These are phyloP conservation scores for Thielaviopsis euricoi DNA, from an alignment of 2,329 filamentous ascomycete genomes.

Conservation along the genomic window DNA sequence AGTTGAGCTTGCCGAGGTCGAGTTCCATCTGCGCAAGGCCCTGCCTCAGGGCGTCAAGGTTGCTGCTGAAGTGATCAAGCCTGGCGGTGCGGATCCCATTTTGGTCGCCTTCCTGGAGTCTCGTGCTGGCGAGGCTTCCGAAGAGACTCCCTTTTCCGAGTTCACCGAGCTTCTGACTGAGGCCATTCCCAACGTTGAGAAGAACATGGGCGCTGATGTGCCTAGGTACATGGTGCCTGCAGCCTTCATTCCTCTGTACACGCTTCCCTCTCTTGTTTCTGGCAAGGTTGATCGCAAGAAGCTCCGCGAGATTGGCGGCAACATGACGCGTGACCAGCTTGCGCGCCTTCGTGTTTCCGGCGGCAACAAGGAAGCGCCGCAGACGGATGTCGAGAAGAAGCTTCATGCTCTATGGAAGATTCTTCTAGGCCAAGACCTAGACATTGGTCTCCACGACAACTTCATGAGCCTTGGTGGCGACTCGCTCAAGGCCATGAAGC, in stretches of 20 bases:
- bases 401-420: slow-evolving; percentile 23
- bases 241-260: slow-evolving; percentile 26
- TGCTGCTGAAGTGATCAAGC: slow-evolving; percentile 31
- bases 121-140: slow-evolving; percentile 18
- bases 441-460: slow-evolving; percentile 23
- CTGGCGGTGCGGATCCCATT: slow-evolving; percentile 26
- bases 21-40: slow-evolving; percentile 30
- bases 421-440: slow-evolving; percentile 21
- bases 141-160: slow-evolving; percentile 14
- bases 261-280: slow-evolving; percentile 31
- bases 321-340: slow-evolving; percentile 21
- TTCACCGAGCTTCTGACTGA: slow-evolving; percentile 20
- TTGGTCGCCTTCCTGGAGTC: slow-evolving; percentile 28
- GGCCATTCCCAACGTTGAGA: slow-evolving; percentile 19
- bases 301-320: slow-evolving; percentile 27
- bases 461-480: slow-evolving; percentile 35
- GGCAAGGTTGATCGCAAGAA: slow-evolving; percentile 33
- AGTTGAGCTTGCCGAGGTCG: slow-evolving; percentile 41
- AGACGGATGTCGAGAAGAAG: slow-evolving; percentile 23
- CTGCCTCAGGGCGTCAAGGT: slow-evolving; percentile 27
- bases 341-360: slow-evolving; percentile 12
- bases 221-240: slow-evolving; percentile 32
- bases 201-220: slow-evolving; percentile 20
- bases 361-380: slow-evolving; percentile 21
- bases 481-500: slow-evolving; percentile 34